Evolutionary conservation across 148 eudicot genomes (phyloP).

Genomic region (Rhododendron mucronatum): DNA sequence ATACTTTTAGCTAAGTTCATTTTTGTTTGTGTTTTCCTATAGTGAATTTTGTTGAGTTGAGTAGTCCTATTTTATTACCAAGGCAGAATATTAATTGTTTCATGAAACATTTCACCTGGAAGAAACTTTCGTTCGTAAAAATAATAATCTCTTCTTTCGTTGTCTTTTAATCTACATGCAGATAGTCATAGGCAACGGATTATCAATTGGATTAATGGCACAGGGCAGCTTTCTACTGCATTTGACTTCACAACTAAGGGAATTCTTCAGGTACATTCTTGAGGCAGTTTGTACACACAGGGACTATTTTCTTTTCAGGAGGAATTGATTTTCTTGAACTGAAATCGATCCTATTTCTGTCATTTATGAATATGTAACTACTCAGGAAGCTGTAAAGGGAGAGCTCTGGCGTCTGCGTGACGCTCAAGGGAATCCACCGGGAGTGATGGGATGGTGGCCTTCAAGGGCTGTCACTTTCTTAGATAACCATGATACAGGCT

Average conservation of each 20-base stretch:
- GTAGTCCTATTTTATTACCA: not conserved
- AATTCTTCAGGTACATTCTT: slow-evolving; percentile 65
- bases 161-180: slow-evolving; percentile 23
- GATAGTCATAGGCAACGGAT: slow-evolving; percentile 95
- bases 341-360: not conserved
- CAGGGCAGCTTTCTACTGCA: slow-evolving; percentile 79
- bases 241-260: slow-evolving; percentile 98
- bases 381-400: slow-evolving; percentile 88
- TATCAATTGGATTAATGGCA: slow-evolving; percentile 80
- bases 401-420: slow-evolving; percentile 88
- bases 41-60: not conserved
- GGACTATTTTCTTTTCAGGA: not conserved
- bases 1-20: not conserved
- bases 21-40: not conserved
- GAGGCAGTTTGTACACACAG: not conserved
- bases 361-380: not conserved
- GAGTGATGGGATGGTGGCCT: slow-evolving; percentile 95
- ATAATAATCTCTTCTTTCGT: not conserved
- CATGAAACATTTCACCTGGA: not conserved
- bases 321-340: not conserved
- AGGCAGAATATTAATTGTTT: not conserved
- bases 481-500: slow-evolving; percentile 95
- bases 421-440: slow-evolving; percentile 88
- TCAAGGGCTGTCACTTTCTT: slow-evolving; percentile 92
- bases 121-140: not conserved